Conservation (phyloP, 768 basidiomycete genomes). For the Podaxis rugospora region DNA sequence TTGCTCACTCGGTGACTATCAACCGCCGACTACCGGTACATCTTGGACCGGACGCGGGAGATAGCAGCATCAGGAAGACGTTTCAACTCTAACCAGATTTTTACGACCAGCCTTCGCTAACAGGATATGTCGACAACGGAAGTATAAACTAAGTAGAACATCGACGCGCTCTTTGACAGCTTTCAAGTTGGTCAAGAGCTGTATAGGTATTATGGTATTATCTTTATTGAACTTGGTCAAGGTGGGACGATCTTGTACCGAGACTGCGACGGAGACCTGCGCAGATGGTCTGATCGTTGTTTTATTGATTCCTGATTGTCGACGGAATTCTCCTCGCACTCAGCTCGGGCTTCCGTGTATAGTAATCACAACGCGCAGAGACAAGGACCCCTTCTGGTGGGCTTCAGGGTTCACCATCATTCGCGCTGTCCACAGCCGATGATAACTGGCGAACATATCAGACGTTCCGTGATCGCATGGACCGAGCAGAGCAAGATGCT, state of each 20-base stretch:
- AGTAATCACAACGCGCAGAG: background rate
- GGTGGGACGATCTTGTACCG: conserved; percentile 12
- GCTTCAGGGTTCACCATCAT: background rate
- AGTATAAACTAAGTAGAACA: too few species aligned
- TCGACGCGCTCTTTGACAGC: too few species aligned
- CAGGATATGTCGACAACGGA: too few species aligned
- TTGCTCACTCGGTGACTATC: background rate
- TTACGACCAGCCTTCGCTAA: too few species aligned
- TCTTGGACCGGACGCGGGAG: background rate
- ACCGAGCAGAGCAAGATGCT: background rate
- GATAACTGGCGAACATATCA: background rate
- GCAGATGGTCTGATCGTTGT: background rate
- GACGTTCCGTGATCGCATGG: background rate
- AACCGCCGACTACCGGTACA: background rate
- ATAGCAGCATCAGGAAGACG: background rate
- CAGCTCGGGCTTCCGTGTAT: background rate
- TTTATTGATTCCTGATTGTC: background rate
- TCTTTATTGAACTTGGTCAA: background rate
- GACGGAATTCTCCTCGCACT: background rate
- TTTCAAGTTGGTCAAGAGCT: too few species aligned
- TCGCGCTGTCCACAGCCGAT: background rate
- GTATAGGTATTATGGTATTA: too few species aligned
- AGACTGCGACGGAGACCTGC: background rate
- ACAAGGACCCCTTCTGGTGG: background rate
- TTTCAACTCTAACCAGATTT: background rate